Evolutionary conservation across 2,329 filamentous ascomycete genomes (phyloP).

Genomic region (Calonectria multiphialidica): DNA sequence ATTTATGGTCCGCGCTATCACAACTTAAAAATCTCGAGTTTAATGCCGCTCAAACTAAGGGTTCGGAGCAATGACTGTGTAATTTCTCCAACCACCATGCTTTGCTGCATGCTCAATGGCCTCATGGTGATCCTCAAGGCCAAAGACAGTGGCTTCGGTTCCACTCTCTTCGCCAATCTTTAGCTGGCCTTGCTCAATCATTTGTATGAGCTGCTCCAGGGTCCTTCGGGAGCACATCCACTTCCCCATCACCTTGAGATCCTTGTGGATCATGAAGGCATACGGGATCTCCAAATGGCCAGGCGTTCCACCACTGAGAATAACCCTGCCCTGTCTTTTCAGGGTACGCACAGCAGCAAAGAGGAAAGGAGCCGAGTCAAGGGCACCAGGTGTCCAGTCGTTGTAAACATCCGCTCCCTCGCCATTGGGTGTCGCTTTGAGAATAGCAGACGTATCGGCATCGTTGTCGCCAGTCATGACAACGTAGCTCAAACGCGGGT

Average conservation of each 20-base stretch:
- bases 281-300: slow-evolving; percentile 13
- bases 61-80: slow-evolving; percentile 6
- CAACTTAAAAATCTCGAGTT: no score
- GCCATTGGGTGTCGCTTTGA: slow-evolving; percentile 13
- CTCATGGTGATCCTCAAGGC: slow-evolving; percentile 4
- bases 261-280: slow-evolving; percentile 6
- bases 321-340: slow-evolving; percentile 15
- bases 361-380: slow-evolving; percentile 8
- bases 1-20: no score
- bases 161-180: slow-evolving; percentile 10
- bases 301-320: slow-evolving; percentile 3
- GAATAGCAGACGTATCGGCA: neutral
- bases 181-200: slow-evolving; percentile 14
- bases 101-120: slow-evolving; percentile 11
- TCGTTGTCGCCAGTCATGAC: slow-evolving; percentile 21
- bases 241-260: slow-evolving; percentile 22
- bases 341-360: slow-evolving; percentile 3
- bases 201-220: slow-evolving; percentile 1
- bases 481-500: slow-evolving; percentile 7
- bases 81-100: slow-evolving; percentile 10
- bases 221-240: slow-evolving; percentile 16
- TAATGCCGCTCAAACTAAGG: neutral
- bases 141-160: neutral
- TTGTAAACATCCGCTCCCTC: slow-evolving; percentile 12
- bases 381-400: slow-evolving; percentile 2